Percentiles rank a stretch among this genome's conserved stretches.
Conservation (phyloP, 495 filamentous ascomycete species). For the Hypoxylon intermedium region DNA sequence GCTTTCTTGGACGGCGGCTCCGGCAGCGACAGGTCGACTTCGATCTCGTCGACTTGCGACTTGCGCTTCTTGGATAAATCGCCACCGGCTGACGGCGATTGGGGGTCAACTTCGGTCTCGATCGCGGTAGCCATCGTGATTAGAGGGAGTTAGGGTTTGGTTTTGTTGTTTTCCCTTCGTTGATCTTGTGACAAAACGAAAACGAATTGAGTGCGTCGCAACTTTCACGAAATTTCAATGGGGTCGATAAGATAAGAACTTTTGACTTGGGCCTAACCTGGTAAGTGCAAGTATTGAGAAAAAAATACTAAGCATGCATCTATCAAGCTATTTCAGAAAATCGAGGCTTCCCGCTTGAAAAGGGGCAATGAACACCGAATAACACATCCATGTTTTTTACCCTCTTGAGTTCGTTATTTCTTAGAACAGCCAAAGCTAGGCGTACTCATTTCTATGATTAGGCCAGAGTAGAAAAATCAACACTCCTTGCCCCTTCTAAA, state of each 20-base stretch:
- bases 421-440: no score
- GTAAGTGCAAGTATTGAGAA: not conserved
- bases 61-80: constrained; percentile 70
- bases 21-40: constrained; percentile 85
- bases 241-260: constrained; percentile 41
- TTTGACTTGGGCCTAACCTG: not conserved
- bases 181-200: no score
- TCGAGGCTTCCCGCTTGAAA: no score
- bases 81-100: not conserved
- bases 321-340: not conserved
- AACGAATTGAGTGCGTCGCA: not conserved
- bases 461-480: no score
- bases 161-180: constrained; percentile 2
- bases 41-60: constrained; percentile 74
- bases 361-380: no score
- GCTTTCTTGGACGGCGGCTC: constrained; percentile 95
- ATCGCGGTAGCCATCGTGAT: constrained; percentile 18
- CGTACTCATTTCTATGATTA: no score
- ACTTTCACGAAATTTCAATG: constrained; percentile 41
- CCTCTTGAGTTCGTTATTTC: no score
- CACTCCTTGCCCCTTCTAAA: no score
- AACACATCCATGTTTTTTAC: no score
- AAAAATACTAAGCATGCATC: not conserved
- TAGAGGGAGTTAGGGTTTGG: not conserved
- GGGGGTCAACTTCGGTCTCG: constrained; percentile 11